Evolutionary conservation across 768 basidiomycete species (phyloP).

Genomic region (Ramaria sp.): DNA sequence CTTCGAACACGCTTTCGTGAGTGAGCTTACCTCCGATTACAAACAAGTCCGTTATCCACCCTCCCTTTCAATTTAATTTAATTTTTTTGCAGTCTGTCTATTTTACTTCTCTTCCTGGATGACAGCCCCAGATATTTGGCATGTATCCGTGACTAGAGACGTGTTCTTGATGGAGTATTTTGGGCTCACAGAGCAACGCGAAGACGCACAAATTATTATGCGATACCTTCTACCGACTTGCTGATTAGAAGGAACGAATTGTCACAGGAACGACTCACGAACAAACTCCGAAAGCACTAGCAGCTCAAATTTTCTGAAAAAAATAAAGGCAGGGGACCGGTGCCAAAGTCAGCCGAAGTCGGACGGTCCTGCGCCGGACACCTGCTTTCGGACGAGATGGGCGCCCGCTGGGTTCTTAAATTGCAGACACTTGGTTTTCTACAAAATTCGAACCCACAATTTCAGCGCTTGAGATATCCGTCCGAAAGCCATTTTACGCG

Average conservation of each 20-base stretch:
- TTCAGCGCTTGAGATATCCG: not conserved
- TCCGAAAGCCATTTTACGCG: not conserved
- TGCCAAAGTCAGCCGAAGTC: not conserved
- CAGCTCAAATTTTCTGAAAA: not conserved
- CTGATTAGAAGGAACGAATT: too few relatives aligned
- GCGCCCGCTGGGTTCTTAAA: not conserved
- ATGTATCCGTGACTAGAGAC: too few relatives aligned
- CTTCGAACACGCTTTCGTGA: not conserved
- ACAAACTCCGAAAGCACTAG: not conserved
- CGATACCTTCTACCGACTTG: too few relatives aligned
- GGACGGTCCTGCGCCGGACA: not conserved
- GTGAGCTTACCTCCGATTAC: not conserved
- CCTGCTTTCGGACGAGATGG: constrained; percentile 1
- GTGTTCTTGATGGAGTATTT: too few relatives aligned
- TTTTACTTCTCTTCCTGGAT: too few relatives aligned
- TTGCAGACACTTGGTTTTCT: not conserved
- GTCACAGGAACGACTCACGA: not conserved
- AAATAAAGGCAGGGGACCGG: not conserved
- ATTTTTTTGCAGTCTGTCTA: too few relatives aligned
- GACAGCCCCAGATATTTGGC: too few relatives aligned
- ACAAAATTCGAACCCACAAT: not conserved
- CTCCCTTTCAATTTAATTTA: too few relatives aligned
- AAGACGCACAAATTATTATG: too few relatives aligned
- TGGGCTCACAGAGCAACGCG: too few relatives aligned
- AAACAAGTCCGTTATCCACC: too few relatives aligned